phyloP scores from a whole-genome alignment of 768 basidiomycete species.

The Suillus decipiens region DNA sequence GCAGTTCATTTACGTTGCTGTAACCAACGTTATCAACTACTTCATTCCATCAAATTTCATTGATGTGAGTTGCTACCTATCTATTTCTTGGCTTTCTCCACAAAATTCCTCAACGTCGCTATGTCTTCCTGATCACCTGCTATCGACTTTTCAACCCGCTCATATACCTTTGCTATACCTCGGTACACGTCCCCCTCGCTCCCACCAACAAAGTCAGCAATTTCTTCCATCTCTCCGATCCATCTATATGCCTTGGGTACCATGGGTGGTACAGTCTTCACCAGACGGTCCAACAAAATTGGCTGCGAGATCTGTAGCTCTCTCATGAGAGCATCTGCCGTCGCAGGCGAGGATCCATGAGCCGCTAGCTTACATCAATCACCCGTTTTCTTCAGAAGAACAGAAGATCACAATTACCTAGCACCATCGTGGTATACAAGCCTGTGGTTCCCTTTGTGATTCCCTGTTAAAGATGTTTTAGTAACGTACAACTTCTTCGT shows the following conservation, averaged over 20 bases:
- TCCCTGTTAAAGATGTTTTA: constrained; percentile 37
- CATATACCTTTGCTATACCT: constrained; percentile 49
- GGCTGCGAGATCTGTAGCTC: constrained; percentile 53
- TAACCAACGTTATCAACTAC: not conserved
- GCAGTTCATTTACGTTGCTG: constrained; percentile 14
- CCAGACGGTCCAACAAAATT: constrained; percentile 41
- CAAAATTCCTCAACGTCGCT: constrained; percentile 43
- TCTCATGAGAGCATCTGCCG: constrained; percentile 54
- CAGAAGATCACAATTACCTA: constrained; percentile 39
- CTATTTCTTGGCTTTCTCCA: constrained; percentile 42
- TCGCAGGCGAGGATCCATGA: constrained; percentile 58
- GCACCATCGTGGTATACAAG: constrained; percentile 54
- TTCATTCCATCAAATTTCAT: not conserved
- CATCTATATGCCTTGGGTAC: constrained; percentile 65
- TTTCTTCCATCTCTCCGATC: constrained; percentile 67
- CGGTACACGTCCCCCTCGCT: constrained; percentile 46
- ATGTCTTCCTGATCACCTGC: constrained; percentile 41
- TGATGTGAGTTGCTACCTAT: not conserved
- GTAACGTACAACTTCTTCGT: constrained; percentile 1
- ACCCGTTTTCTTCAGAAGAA: constrained; percentile 6
- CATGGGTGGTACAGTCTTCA: constrained; percentile 45
- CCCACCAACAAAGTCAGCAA: constrained; percentile 53
- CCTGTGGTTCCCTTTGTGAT: constrained; percentile 58
- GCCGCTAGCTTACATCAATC: constrained; percentile 40
- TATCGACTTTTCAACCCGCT: constrained; percentile 43